A percentile compares a stretch with the other conserved stretches of the same genome.
Evolutionary conservation across 108 stramenopile species (phyloP).

Genomic region (Skeletonema menzelii): DNA sequence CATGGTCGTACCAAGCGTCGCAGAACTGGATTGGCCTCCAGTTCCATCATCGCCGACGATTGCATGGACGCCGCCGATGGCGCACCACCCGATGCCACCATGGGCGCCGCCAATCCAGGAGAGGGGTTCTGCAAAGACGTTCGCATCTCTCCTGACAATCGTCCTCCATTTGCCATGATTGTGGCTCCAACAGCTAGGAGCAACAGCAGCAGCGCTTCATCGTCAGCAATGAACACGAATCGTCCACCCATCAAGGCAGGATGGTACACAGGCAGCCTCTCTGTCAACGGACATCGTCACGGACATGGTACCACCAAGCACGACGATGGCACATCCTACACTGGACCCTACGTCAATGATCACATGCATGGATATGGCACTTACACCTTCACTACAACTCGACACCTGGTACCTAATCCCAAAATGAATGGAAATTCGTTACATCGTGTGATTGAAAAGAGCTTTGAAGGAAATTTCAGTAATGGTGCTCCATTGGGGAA

Average conservation of each 20-base stretch:
- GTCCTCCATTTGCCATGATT: constrained; percentile 4
- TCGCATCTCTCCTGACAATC: constrained; percentile 3
- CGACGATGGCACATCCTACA: constrained; percentile 46
- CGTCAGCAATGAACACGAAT: background rate
- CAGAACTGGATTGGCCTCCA: background rate
- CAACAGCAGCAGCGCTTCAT: background rate
- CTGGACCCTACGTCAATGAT: constrained; percentile 30
- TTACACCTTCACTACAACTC: constrained; percentile 12
- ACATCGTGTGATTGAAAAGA: constrained; percentile 17
- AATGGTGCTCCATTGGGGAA: constrained; percentile 11
- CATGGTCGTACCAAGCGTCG: background rate
- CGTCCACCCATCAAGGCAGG: constrained; percentile 21
- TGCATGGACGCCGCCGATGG: background rate
- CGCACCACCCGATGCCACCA: background rate
- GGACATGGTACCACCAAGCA: constrained; percentile 28
- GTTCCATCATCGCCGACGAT: background rate
- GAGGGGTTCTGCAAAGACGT: background rate
- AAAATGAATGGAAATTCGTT: background rate
- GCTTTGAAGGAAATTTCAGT: constrained; percentile 22
- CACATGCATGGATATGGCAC: constrained; percentile 30
- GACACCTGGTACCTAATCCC: background rate
- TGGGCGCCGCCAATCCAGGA: background rate
- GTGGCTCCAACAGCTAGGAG: background rate
- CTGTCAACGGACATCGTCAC: constrained; percentile 18
- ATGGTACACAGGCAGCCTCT: constrained; percentile 32